Evolutionary conservation across 2,329 filamentous ascomycete species (phyloP).

Genomic region (Malbranchea zuffiana): DNA sequence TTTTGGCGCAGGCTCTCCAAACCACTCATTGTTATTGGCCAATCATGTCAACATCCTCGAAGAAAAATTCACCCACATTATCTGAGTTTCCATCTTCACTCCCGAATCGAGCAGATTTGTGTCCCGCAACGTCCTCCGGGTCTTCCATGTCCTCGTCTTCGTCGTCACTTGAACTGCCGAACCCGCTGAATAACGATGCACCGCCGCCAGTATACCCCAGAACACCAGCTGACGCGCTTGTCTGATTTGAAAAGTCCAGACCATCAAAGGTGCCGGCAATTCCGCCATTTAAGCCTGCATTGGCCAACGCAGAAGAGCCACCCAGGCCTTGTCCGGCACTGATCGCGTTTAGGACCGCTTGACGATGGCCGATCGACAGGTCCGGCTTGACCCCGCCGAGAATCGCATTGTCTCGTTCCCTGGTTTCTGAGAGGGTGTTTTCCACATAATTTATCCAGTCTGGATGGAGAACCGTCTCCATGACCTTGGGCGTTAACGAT

Average conservation of each 20-base stretch:
- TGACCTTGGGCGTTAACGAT: constrained; percentile 67
- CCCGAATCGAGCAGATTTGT: constrained; percentile 25
- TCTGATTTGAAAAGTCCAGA: constrained; percentile 57
- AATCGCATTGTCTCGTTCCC: constrained; percentile 96
- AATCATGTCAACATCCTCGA: constrained; percentile 52
- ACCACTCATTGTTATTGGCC: constrained; percentile 37
- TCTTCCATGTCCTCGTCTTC: constrained; percentile 86
- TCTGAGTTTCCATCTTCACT: constrained; percentile 43
- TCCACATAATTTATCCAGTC: constrained; percentile 95
- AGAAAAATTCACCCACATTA: constrained; percentile 55
- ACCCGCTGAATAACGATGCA: constrained; percentile 66
- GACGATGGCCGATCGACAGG: constrained; percentile 68
- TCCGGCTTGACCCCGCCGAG: constrained; percentile 90
- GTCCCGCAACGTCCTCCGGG: constrained; percentile 50
- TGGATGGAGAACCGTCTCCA: constrained; percentile 78
- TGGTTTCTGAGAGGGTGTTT: constrained; percentile 79
- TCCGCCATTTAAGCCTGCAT: constrained; percentile 66
- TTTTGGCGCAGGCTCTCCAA: constrained; percentile 5
- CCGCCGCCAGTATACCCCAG: constrained; percentile 60
- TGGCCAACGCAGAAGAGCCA: constrained; percentile 58
- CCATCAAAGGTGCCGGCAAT: constrained; percentile 38
- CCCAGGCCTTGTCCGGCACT: constrained; percentile 47
- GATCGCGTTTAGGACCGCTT: constrained; percentile 52
- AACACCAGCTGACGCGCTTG: constrained; percentile 55
- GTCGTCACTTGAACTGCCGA: constrained; percentile 89